Conservation (phyloP, 2,329 filamentous ascomycete genomes). For the Dothideomycetes sp. region DNA sequence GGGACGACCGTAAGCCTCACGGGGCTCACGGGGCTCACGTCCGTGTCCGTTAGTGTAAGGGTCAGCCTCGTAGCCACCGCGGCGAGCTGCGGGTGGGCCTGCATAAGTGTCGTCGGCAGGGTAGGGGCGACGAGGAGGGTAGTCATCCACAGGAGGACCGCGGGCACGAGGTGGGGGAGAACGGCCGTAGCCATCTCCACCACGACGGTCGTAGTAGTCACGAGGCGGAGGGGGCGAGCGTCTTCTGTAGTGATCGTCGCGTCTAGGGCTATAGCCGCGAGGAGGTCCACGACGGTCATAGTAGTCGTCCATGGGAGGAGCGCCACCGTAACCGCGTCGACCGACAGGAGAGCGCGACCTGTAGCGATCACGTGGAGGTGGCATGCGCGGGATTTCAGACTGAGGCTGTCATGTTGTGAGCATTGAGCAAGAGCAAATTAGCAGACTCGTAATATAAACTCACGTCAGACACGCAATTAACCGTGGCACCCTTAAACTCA, state of each 20-base stretch:
- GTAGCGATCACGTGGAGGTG: conserved; percentile 39
- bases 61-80: conserved; percentile 46
- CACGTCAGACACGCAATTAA: conserved; percentile 84
- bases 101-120: conserved; percentile 69
- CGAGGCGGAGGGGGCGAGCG: conserved; percentile 64
- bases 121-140: conserved; percentile 46
- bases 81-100: conserved; percentile 34
- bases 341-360: conserved; percentile 67
- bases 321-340: conserved; percentile 52
- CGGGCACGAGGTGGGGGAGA: conserved; percentile 51
- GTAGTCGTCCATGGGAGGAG: conserved; percentile 57
- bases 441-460: conserved; percentile 21
- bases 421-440: conserved; percentile 5
- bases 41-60: conserved; percentile 49
- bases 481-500: conserved; percentile 83
- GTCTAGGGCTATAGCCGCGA: conserved; percentile 74
- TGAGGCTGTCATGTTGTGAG: conserved; percentile 47
- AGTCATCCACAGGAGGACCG: conserved; percentile 64
- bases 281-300: conserved; percentile 74
- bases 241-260: conserved; percentile 77
- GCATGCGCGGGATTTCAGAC: conserved; percentile 52
- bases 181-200: conserved; percentile 53
- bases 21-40: conserved; percentile 38
- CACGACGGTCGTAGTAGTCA: conserved; percentile 72
- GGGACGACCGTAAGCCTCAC: conserved; percentile 45